Evolutionary conservation across 2,329 filamentous ascomycete genomes (phyloP).

Genomic region (Verruconis gallopava): DNA sequence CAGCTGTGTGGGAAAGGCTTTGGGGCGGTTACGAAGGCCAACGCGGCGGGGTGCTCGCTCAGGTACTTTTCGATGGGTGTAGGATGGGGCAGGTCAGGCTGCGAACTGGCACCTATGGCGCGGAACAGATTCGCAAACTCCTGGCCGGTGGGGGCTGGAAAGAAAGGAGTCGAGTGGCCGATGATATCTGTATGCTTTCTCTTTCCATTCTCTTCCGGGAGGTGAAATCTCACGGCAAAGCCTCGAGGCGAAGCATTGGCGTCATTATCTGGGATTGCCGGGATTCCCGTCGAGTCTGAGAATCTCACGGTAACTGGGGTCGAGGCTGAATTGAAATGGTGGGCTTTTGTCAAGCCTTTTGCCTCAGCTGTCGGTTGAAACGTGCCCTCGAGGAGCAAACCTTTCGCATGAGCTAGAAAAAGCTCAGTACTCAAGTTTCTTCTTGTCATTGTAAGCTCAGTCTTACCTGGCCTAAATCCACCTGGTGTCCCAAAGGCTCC

Average conservation of each 20-base stretch:
- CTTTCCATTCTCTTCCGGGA: slow-evolving; percentile 23
- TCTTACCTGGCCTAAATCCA: slow-evolving; percentile 21
- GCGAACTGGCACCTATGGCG: slow-evolving; percentile 26
- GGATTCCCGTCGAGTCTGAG: slow-evolving; percentile 39
- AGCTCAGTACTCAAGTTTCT: too few species aligned
- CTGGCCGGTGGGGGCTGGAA: slow-evolving; percentile 39
- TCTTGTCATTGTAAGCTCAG: too few species aligned
- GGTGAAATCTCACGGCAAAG: slow-evolving; percentile 36
- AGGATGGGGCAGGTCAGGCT: slow-evolving; percentile 13
- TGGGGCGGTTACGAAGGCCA: slow-evolving; percentile 34
- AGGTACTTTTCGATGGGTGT: slow-evolving; percentile 30
- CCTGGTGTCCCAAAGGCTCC: slow-evolving; percentile 15
- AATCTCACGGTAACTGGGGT: slow-evolving; percentile 39
- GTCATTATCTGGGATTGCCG: slow-evolving; percentile 37
- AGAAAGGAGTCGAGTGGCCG: slow-evolving; percentile 38
- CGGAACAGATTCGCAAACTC: slow-evolving; percentile 39
- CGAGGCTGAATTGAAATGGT: slow-evolving; percentile 33
- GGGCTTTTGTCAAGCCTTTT: slow-evolving; percentile 31
- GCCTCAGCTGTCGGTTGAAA: slow-evolving; percentile 38
- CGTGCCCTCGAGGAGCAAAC: slow-evolving; percentile 37
- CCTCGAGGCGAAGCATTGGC: slow-evolving; percentile 36
- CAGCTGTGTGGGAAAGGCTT: slow-evolving; percentile 40
- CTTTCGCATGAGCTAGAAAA: slow-evolving; percentile 44
- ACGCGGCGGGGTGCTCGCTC: slow-evolving; percentile 32
- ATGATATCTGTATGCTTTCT: slow-evolving; percentile 44